Percentiles rank a stretch among this genome's conserved stretches.
phyloP scores from a whole-genome alignment of 1,284 basidiomycete species.

The Marasmius sp. region DNA sequence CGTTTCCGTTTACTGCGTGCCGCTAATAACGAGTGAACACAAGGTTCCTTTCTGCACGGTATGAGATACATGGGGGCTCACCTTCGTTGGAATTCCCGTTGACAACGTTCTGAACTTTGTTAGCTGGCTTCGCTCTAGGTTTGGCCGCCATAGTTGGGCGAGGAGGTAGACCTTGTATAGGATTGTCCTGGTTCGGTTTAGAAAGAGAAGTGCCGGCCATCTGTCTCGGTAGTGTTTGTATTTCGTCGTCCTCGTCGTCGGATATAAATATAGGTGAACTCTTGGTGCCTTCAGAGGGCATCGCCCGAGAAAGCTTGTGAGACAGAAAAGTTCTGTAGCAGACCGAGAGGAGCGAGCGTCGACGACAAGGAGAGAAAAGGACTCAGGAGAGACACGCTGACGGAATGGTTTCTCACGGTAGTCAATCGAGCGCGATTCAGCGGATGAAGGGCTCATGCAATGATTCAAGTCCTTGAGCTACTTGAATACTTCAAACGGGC shows the following conservation, averaged over 20 bases:
- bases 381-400: too few relatives aligned
- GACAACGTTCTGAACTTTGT: background rate
- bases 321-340: too few relatives aligned
- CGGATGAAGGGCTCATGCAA: too few relatives aligned
- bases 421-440: too few relatives aligned
- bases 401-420: too few relatives aligned
- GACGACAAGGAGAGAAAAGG: too few relatives aligned
- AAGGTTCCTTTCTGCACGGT: background rate
- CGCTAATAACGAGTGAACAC: background rate
- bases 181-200: background rate
- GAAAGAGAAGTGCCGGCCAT: background rate
- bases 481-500: too few relatives aligned
- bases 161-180: background rate
- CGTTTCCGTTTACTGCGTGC: slow-evolving; percentile 9
- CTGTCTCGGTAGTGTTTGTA: slow-evolving; percentile 6
- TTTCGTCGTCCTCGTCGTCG: slow-evolving; percentile 38
- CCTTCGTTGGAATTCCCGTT: background rate
- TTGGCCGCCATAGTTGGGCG: background rate
- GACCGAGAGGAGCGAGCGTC: too few relatives aligned
- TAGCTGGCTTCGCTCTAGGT: background rate
- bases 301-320: background rate
- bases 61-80: background rate
- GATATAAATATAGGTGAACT: slow-evolving; percentile 41
- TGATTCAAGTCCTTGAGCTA: too few relatives aligned
- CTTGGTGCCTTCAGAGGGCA: slow-evolving; percentile 4